Evolutionary conservation across 2,329 filamentous ascomycete species (phyloP).

Genomic region (Cadophora luteo-olivacea): DNA sequence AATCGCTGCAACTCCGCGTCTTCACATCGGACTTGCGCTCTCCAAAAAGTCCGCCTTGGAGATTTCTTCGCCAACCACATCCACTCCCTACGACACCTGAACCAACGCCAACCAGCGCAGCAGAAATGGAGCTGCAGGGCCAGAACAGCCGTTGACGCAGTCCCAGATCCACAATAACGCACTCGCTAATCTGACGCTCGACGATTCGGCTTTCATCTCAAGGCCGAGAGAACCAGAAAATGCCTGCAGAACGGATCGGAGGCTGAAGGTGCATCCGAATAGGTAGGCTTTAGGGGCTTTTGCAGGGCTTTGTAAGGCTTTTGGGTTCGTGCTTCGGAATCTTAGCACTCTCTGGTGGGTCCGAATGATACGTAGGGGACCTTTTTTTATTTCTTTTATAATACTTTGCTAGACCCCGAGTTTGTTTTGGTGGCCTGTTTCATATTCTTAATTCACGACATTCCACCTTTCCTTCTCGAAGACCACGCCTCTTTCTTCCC

Average conservation of each 20-base stretch:
- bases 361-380: neutral
- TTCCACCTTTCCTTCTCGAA: constrained; percentile 1
- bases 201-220: constrained; percentile 19
- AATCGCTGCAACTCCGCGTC: neutral
- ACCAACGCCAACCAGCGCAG: neutral
- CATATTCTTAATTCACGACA: neutral
- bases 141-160: neutral
- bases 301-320: neutral
- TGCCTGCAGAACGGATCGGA: neutral
- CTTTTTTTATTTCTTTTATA: constrained; percentile 2
- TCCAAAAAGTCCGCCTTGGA: neutral
- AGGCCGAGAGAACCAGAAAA: neutral
- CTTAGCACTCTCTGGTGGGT: neutral
- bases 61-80: neutral
- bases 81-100: neutral
- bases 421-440: neutral
- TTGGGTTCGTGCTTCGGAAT: neutral
- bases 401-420: neutral
- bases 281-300: constrained; percentile 5
- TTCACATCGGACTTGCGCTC: neutral
- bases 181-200: neutral
- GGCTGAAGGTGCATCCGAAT: neutral
- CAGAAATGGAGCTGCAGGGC: neutral
- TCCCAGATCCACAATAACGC: neutral
- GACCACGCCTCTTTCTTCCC: neutral